phyloP scores from a whole-genome alignment of 2,329 filamentous ascomycete genomes.

The Camptophora hylomeconis region DNA sequence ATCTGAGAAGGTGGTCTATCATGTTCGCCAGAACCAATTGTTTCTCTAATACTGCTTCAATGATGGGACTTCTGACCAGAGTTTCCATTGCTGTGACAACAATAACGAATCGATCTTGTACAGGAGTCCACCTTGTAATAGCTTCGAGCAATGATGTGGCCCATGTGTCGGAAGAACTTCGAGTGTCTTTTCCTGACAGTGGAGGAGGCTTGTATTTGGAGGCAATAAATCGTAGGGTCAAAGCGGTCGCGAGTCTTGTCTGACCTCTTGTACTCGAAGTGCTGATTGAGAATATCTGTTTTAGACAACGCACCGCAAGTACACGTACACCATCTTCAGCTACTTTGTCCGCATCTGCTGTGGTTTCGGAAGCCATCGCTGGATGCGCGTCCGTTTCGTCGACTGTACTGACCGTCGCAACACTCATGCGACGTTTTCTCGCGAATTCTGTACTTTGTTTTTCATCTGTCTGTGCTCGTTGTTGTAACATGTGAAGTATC shows the following conservation, averaged over 20 bases:
- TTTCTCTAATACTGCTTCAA: slow-evolving; percentile 57
- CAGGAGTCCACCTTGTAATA: slow-evolving; percentile 75
- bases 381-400: slow-evolving; percentile 58
- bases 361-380: slow-evolving; percentile 56
- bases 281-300: slow-evolving; percentile 64
- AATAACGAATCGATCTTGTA: slow-evolving; percentile 88
- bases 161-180: slow-evolving; percentile 42
- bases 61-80: slow-evolving; percentile 53
- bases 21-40: slow-evolving; percentile 66
- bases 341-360: slow-evolving; percentile 74
- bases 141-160: slow-evolving; percentile 69
- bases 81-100: slow-evolving; percentile 69
- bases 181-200: too few species aligned
- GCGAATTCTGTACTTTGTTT: slow-evolving; percentile 53
- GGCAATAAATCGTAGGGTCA: slow-evolving; percentile 61
- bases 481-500: slow-evolving; percentile 54
- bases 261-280: slow-evolving; percentile 59
- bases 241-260: slow-evolving; percentile 61
- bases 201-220: slow-evolving; percentile 41
- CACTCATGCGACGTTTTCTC: slow-evolving; percentile 58
- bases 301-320: slow-evolving; percentile 72
- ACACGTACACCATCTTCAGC: slow-evolving; percentile 82
- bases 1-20: slow-evolving; percentile 70
- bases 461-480: slow-evolving; percentile 55
- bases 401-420: slow-evolving; percentile 61